Base-by-base conservation (phyloP, 2,329 filamentous ascomycete genomes). In the Penicillium sp. region DNA sequence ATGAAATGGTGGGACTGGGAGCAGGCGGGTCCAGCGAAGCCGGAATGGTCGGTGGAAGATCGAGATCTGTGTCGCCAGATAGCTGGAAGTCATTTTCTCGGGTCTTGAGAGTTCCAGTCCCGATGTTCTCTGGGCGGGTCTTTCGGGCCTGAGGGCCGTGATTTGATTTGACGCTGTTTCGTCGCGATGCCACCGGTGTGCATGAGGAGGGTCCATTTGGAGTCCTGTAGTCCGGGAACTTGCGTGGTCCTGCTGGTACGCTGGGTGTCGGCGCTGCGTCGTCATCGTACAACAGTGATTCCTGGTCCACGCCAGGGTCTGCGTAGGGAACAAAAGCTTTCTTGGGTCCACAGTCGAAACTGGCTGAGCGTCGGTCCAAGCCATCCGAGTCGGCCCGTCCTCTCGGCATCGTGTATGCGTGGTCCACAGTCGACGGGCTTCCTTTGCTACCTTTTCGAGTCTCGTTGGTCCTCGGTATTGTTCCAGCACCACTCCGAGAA, bases 191-290 rank as follows among this genome's bases (percentile, higher is more conserved):
- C 18, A 56, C 52, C 5, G 62, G 62, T 9, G 63, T 60, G 19
- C 58, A 59, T 29, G 60, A 58, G 8, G 52, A 47, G 21, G 51
- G 53, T 14, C 43, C 36, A 15, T 40, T 59, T 20, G 51, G 53
- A 21, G 42, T 48, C 34, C 35, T 45, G 60, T 53, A 54, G 16
- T 61, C 63, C 43, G 67, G 68, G 31, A 65, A 55, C 50, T 77
- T 70, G 47, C 88, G 80, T 41, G 90, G 87, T 4, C 90, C 90
- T 33, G 77, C 84, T 21, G 87, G 88, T 23, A 96, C 76, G 18
- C 82, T 90, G 4, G 91, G 91, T 25, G 84, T 91, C 10, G 91
- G 90, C 17, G 89, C 90, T 36, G 88, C 86, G 60, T 93, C 86
- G 67, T 84, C 81, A 14, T 51, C 57, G 35, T 67, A 58, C n/a